Evolutionary conservation across 441 rosid species (phyloP).

Genomic region (Heliophila coronopifolia): DNA sequence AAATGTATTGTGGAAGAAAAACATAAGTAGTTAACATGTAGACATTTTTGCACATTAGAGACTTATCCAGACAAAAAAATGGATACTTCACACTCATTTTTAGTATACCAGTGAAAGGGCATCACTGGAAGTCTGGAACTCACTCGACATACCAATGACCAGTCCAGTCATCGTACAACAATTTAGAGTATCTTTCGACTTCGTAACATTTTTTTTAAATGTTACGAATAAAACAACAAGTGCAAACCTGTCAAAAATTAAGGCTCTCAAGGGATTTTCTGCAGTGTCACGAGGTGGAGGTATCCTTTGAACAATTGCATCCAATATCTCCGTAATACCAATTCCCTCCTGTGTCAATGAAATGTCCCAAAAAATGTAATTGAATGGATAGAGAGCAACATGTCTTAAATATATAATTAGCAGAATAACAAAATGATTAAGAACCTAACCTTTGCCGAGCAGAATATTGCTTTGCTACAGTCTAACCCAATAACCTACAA

Average conservation of each 20-base stretch:
- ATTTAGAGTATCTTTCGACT: slow-evolving; percentile 4
- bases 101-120: background rate
- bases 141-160: slow-evolving; percentile 3
- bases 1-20: slow-evolving; percentile 6
- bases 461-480: slow-evolving; percentile 80
- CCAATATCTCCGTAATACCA: slow-evolving; percentile 75
- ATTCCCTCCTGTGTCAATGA: slow-evolving; percentile 64
- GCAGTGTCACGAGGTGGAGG: slow-evolving; percentile 74
- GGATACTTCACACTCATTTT: background rate
- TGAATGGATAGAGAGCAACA: slow-evolving; percentile 11
- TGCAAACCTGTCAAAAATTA: slow-evolving; percentile 88
- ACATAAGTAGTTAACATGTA: slow-evolving; percentile 2
- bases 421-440: slow-evolving; percentile 13
- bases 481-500: slow-evolving; percentile 89
- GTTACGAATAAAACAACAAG: background rate
- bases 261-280: slow-evolving; percentile 59
- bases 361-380: slow-evolving; percentile 4
- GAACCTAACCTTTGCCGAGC: slow-evolving; percentile 89
- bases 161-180: background rate
- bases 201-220: background rate
- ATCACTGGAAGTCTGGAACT: background rate
- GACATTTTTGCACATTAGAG: background rate
- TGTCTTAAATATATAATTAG: background rate
- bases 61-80: background rate
- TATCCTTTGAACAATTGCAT: slow-evolving; percentile 69